Base-by-base conservation (phyloP, 768 basidiomycete genomes). In the Psilocybe sp. region DNA sequence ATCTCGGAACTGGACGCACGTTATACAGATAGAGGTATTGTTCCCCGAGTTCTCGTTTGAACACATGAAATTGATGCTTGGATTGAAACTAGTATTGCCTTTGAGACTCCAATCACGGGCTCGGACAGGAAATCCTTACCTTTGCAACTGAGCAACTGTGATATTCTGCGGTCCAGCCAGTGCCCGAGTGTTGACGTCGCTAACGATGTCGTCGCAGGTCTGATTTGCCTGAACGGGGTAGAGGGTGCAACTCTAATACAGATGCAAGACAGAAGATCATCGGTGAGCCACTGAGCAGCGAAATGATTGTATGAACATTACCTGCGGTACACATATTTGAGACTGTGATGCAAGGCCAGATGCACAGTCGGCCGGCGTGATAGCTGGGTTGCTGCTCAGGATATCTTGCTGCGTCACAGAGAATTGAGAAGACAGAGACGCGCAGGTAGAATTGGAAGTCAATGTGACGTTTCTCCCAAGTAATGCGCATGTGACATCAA, bases 381-480 rank as follows among this genome's bases (percentile, higher is more conserved):
- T 49, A 46, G 50, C 51, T 2, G 60, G 53, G 34, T 61, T 59
- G 47, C 53, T 50, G 6, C 49, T 36, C 11, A 55, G 33, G 35
- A 61, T 38, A 39, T 40, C 39, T 34, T 51, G 36, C 15, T 36
- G 12, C 23, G 50, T 49, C 39, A 61, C 46, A 38, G 34, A 45
- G 40, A 53, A 48, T 32, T 49, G 42, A 13, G 40, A 19, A 7
- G 55, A 53, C 34, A 61, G 15, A 2, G 45, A 44, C 7, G 49
- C 28, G 39, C 60, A 61, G n/a, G 52, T 59, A 18, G 49, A 52
- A n/a, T 50, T 49, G 3, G 52, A 18, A n/a, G 47, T 42, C 19
- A 47, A 40, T n/a, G 62, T 57, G 51, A 64, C 49, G 40, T 64
- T 64, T 40, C 55, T 54, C 6, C 62, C 62, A 14, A 11, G 37